Evolutionary conservation across 2,329 filamentous ascomycete genomes (phyloP).

Genomic region (Coniella vitis): DNA sequence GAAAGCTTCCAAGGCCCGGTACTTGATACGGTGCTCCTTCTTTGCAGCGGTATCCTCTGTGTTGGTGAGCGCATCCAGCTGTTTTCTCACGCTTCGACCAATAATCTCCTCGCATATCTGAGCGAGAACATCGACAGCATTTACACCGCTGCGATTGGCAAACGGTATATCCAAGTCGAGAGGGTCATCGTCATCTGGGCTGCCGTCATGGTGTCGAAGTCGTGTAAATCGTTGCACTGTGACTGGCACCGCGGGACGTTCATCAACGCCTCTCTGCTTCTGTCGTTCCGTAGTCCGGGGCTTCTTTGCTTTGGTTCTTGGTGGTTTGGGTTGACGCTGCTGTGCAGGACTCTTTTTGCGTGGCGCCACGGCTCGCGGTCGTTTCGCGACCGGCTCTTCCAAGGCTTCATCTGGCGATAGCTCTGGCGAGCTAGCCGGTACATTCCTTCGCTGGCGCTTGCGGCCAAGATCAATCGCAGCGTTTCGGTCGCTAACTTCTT

Average conservation of each 20-base stretch:
- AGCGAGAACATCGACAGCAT: slow-evolving; percentile 54
- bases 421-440: slow-evolving; percentile 34
- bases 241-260: slow-evolving; percentile 4
- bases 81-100: slow-evolving; percentile 39
- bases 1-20: slow-evolving; percentile 51
- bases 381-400: slow-evolving; percentile 29
- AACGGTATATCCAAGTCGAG: slow-evolving; percentile 47
- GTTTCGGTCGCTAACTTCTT: slow-evolving; percentile 37
- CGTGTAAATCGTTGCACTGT: slow-evolving; percentile 49
- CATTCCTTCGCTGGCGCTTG: slow-evolving; percentile 36
- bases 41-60: slow-evolving; percentile 39
- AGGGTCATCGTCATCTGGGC: slow-evolving; percentile 35
- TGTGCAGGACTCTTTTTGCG: slow-evolving; percentile 32
- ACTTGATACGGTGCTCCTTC: slow-evolving; percentile 49
- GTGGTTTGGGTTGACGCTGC: slow-evolving; percentile 28
- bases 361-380: slow-evolving; percentile 25
- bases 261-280: slow-evolving; percentile 10
- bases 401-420: slow-evolving; percentile 32
- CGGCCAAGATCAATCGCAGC: slow-evolving; percentile 35
- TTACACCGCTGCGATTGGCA: slow-evolving; percentile 48
- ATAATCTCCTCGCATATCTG: slow-evolving; percentile 57
- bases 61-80: slow-evolving; percentile 36
- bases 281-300: slow-evolving; percentile 9
- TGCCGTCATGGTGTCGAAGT: slow-evolving; percentile 33
- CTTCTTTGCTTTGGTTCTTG: slow-evolving; percentile 10